A percentile compares a stretch with the other conserved stretches of the same genome.
These are phyloP conservation scores for Panaeolus papilionaceus DNA, from an alignment of 768 basidiomycete species.

Conservation along the genomic window DNA sequence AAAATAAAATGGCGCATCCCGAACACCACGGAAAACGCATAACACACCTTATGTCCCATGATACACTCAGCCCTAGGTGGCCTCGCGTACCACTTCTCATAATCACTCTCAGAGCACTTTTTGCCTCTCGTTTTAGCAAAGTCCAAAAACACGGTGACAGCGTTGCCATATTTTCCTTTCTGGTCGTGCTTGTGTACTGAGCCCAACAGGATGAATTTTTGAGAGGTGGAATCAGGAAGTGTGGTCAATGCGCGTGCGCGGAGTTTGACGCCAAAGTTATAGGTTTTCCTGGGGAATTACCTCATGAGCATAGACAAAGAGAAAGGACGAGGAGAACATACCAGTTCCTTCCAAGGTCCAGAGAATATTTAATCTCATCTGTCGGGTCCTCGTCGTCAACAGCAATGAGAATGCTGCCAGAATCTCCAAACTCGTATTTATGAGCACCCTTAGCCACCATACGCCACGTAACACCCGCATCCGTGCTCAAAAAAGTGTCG, in stretches of 20 bases:
- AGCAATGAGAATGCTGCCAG: slow-evolving; percentile 78
- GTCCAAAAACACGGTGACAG: slow-evolving; percentile 82
- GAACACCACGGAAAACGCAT: neutral
- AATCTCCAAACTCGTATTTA: slow-evolving; percentile 97
- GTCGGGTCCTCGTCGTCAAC: slow-evolving; percentile 86
- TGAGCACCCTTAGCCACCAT: slow-evolving; percentile 80
- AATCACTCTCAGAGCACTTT: slow-evolving; percentile 75
- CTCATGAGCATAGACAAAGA: slow-evolving; percentile 7
- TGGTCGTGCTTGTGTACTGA: slow-evolving; percentile 70
- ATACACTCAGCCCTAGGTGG: slow-evolving; percentile 73
- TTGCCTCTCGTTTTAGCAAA: slow-evolving; percentile 72
- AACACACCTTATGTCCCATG: slow-evolving; percentile 89
- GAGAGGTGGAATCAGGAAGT: slow-evolving; percentile 93
- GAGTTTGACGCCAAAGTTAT: slow-evolving; percentile 72
- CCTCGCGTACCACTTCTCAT: slow-evolving; percentile 90
- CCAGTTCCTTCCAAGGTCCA: slow-evolving; percentile 87
- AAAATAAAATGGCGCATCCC: slow-evolving; percentile 11
- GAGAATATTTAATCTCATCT: slow-evolving; percentile 75
- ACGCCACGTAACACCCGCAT: slow-evolving; percentile 87
- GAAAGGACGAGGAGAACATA: slow-evolving; percentile 41
- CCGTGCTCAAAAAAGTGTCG: slow-evolving; percentile 92
- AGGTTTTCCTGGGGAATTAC: slow-evolving; percentile 59
- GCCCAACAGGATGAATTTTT: slow-evolving; percentile 92
- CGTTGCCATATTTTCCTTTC: slow-evolving; percentile 56
- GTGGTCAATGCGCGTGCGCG: slow-evolving; percentile 84